A percentile compares a stretch with the other conserved stretches of the same genome.
phyloP scores from a whole-genome alignment of 2,329 filamentous ascomycete species.

The Fusarium napiforme region DNA sequence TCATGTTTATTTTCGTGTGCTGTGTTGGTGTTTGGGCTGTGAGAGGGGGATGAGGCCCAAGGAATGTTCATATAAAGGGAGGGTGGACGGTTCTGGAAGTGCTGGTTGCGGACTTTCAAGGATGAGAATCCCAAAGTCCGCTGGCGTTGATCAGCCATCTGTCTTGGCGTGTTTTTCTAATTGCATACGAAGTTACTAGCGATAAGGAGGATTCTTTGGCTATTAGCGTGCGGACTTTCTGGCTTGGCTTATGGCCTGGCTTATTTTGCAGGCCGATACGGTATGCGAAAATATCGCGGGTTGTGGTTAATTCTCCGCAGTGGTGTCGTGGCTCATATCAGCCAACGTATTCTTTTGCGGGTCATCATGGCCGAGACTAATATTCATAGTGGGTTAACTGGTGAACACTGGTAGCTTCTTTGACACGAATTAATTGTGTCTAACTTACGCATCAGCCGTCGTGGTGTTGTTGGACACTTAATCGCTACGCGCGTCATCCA shows the following conservation, averaged over 20 bases:
- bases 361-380: too few relatives aligned
- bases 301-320: neutral
- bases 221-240: rapidly evolving
- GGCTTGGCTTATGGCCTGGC: neutral
- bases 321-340: neutral
- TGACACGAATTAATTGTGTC: too few relatives aligned
- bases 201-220: rapidly evolving
- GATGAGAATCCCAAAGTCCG: neutral
- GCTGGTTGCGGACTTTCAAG: neutral
- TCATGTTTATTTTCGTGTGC: constrained; percentile 37
- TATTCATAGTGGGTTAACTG: too few relatives aligned
- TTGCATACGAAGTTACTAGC: rapidly evolving
- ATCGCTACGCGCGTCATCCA: too few relatives aligned
- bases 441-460: rapidly evolving
- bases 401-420: too few relatives aligned
- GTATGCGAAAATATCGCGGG: neutral
- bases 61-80: neutral
- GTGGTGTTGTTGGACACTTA: rapidly evolving
- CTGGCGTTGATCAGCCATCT: neutral
- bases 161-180: neutral
- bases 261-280: rapidly evolving
- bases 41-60: neutral
- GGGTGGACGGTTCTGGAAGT: rapidly evolving
- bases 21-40: rapidly evolving
- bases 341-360: rapidly evolving